Base-by-base conservation (phyloP, 441 rosid species). In the Adansonia madagascariensis region DNA sequence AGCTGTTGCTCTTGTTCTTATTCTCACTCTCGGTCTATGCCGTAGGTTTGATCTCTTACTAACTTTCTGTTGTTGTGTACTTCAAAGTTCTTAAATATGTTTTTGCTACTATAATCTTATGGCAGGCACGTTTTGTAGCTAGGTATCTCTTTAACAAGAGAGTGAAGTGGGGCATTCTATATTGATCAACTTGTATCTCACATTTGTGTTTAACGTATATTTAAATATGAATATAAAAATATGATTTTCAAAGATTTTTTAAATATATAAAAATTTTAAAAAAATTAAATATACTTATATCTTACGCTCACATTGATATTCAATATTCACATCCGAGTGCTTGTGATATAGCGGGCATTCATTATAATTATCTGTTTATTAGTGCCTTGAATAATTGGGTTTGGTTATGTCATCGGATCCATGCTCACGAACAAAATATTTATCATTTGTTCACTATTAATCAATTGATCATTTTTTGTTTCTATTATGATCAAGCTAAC, bases 21-120 rank as follows among this genome's bases (percentile, higher is more conserved):
- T 94, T 78, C 95, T 94, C 84, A 91, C 97, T 70, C 83, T 93
- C 73, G 91, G 92, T 76, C 90, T 93, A 71, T 93, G 98, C 84
- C 90, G 89, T 66, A 93, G 98, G 98, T 94, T 80, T 65, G 74
- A 57, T 78, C 57, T 73, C 77, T 73, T 18, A 1, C 41, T 3
- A 20, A 6, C 49, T 56, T 63, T 55, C 6, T 27, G 31, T 27
- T 41, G 14, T n/a, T 64, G 17, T 46, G 73, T 20, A 27, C 22
- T 80, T 70, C 39, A 2, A 69, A 47, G 15, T 1, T 43, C 44
- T 24, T 70, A 6, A 68, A 69, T 41, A 46, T 56, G 35, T 18
- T 12, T 41, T 60, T 39, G 49, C 74, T 49, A 14, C 53, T 49
- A 47, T 27, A 27, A 27, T 27, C 46, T 14, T 27, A 53, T 6